Base-by-base conservation (phyloP, 1,139 yeast genomes). In the Komagataea norvegica region DNA sequence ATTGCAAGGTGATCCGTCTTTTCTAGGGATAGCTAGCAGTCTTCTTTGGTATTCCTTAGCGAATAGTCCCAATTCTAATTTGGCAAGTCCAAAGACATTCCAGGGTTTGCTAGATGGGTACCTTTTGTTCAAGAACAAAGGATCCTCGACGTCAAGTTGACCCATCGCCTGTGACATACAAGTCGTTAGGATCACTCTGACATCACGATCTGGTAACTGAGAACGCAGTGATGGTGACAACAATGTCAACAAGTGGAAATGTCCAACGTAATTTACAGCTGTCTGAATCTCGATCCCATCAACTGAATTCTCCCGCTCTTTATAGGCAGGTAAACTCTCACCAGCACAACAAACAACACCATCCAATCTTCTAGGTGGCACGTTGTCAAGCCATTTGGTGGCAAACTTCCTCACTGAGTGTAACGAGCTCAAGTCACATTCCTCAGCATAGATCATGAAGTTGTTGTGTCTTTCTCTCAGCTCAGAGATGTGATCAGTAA, bases 141-240 rank as follows among this genome's bases (percentile, higher is more conserved):
- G 68, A 59, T 91, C 98, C 19, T 68, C 62, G 4, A 73, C 36
- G 45, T 82, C 80, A 15, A 88, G 56, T 13, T 70, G 71, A 2
- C 85, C 97, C 60, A 84, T 57, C 3, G 86, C 74, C 49, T 85
- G 89, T 6, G 87, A 66, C 41, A 86, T 67, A 60, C 98, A 91
- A 1, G 86, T 73, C 0, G 91, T 74, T 22, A 87, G 49, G 10
- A 91, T 60, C 6, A 91, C 75, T 32, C 96, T 68, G 3, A 91
- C 96, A 55, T 89, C 97, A 49, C 98, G 70, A 59, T 88, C 97
- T 0, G 96, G 87, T 1, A 96, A 95, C 61, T 91, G 98, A 2
- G 80, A 81, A 44, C 84, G 74, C 38, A 91, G 65, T 15, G 94
- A 74, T 0, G 98, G 98, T 10, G 79, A 74, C 42, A 91, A 61